phyloP scores from a whole-genome alignment of 225 moss, liverwort and hornwort genomes.

The Polytrichum formosum region DNA sequence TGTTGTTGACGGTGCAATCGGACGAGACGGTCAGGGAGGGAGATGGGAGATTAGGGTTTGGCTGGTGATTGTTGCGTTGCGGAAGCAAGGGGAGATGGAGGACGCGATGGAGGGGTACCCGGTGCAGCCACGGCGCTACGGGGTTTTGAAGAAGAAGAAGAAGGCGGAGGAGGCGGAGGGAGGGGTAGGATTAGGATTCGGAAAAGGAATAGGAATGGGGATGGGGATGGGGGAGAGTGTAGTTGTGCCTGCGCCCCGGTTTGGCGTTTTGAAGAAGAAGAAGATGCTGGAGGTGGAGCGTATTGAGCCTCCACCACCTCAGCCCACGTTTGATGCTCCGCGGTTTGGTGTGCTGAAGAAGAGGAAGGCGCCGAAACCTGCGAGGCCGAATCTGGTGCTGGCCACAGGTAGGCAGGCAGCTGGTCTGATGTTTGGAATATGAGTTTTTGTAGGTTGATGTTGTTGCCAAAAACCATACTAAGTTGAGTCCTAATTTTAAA shows the following conservation, averaged over 20 bases:
- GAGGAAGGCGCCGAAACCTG: slow-evolving; percentile 43
- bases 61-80: background rate
- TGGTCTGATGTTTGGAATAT: background rate
- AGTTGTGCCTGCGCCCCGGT: slow-evolving; percentile 21
- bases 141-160: slow-evolving; percentile 48
- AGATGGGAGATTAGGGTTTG: slow-evolving; percentile 32
- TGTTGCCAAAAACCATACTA: background rate
- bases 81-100: slow-evolving; percentile 32
- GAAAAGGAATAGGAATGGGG: too few species aligned
- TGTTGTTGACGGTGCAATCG: background rate
- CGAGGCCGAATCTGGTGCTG: slow-evolving; percentile 32
- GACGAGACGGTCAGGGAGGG: background rate
- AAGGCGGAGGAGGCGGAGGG: slow-evolving; percentile 31
- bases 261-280: slow-evolving; percentile 57
- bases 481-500: too few species aligned
- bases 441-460: background rate
- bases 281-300: slow-evolving; percentile 48
- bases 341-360: slow-evolving; percentile 56
- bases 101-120: slow-evolving; percentile 22
- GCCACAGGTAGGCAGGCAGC: slow-evolving; percentile 29
- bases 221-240: slow-evolving; percentile 13
- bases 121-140: slow-evolving; percentile 30
- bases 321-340: slow-evolving; percentile 9
- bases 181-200: too few species aligned
- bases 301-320: slow-evolving; percentile 25